Base-by-base conservation (phyloP, 2,329 filamentous ascomycete genomes). In the Trichoderma sp. region DNA sequence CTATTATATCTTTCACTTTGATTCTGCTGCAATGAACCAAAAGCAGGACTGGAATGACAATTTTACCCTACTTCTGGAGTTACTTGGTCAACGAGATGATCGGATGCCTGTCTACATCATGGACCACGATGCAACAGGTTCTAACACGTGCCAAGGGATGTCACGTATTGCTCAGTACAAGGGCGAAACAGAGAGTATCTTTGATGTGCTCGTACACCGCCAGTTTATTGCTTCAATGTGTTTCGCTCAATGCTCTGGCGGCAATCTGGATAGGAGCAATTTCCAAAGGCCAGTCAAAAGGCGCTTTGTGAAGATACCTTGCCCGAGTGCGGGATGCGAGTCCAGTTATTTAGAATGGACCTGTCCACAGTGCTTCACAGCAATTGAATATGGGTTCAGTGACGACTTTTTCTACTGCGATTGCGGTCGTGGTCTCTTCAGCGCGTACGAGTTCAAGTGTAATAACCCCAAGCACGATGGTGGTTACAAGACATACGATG, bases 351-450 rank as follows among this genome's bases (percentile, higher is more conserved):
- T 11, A 1, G 66, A 73, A 39, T 76, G 75, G 75, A 11, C 65
- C 1, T 76, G 75, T 3, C 13, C 7, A 12, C 7, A n/a, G 2
- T 53, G 73, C 39, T 23, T 70, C 2, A 7, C 32, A 8, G 26
- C 20, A 15, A 53, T 74, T 12, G 72, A 74, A 58, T 75, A 58
- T 5, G 57, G 63, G 1, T 43, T 50, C 13, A 26, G 36, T 1
- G 72, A 74, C 13, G 36, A 76, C 2, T 77, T 75, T 30, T 58
- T 83, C 12, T 83, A 83, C 72, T 84, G 82, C 58, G 78, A 80
- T 17, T 84, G 82, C 65, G 81, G 81, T 0, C 75, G 78, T 6
- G 76, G 72, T 7, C 28, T 53, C 6, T 80, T 75, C 57, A 32
- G 70, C 4, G n/a, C 73, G 1, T 82, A 75, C 70, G 70, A 71